Percentiles rank a stretch among this genome's conserved stretches.
These are phyloP conservation scores for Mycocalia duriaeana DNA, from an alignment of 1,284 basidiomycete genomes.

Conservation along the genomic window DNA sequence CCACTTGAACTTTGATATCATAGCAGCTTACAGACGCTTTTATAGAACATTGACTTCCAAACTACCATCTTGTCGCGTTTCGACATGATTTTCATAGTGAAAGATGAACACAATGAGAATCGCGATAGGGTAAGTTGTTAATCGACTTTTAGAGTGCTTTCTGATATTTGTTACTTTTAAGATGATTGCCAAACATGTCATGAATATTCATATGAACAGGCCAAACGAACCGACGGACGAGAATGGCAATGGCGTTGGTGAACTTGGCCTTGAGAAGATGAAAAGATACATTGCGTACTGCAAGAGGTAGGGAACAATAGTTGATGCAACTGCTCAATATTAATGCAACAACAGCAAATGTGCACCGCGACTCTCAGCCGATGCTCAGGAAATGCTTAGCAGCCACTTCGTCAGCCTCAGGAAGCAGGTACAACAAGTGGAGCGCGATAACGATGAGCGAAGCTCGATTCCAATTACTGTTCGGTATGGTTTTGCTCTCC, in stretches of 20 bases:
- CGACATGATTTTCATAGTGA: conserved; percentile 96
- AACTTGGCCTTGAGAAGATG: conserved; percentile 98
- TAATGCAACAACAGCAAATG: conserved; percentile 75
- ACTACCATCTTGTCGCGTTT: conserved; percentile 99
- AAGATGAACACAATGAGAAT: conserved; percentile 95
- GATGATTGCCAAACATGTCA: conserved; percentile 96
- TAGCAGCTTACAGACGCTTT: conserved; percentile 99
- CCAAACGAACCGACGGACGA: too few species aligned
- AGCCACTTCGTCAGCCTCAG: conserved; percentile 95
- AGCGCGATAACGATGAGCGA: conserved; percentile 94
- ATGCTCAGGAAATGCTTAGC: conserved; percentile 94
- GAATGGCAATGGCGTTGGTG: too few species aligned
- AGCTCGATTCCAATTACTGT: conserved; percentile 98
- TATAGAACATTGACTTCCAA: conserved; percentile 97
- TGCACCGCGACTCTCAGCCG: conserved; percentile 87
- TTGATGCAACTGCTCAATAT: background rate
- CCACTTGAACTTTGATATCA: conserved; percentile 56
- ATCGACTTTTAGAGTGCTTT: too few species aligned
- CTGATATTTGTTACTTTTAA: too few species aligned
- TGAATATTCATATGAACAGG: conserved; percentile 97
- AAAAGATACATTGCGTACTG: conserved; percentile 96
- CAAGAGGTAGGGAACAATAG: conserved; percentile 64
- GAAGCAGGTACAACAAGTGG: conserved; percentile 94
- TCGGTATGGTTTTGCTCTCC: conserved; percentile 68
- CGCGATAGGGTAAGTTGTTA: too few species aligned